phyloP scores from a whole-genome alignment of 2,329 filamentous ascomycete genomes.

The Calcarisporium arbuscula region DNA sequence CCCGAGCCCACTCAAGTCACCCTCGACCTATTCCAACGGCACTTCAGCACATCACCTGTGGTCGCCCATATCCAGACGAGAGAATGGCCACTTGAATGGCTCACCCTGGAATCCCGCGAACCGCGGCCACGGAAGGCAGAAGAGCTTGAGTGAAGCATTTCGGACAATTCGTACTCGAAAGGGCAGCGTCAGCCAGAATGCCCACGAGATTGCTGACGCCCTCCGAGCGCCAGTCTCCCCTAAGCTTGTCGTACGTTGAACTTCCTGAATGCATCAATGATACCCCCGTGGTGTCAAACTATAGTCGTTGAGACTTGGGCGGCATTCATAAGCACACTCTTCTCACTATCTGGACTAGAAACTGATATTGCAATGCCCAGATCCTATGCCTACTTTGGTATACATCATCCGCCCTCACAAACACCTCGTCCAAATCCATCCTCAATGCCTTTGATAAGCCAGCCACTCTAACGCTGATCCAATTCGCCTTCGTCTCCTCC shows the following conservation, averaged over 20 bases:
- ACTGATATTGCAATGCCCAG: slow-evolving; percentile 45
- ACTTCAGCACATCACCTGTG: slow-evolving; percentile 17
- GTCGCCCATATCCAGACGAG: slow-evolving; percentile 9
- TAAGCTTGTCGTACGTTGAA: slow-evolving; percentile 67
- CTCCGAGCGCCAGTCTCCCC: slow-evolving; percentile 85
- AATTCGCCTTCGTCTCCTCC: slow-evolving; percentile 87
- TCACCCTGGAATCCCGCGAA: slow-evolving; percentile 21
- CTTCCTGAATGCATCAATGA: no score
- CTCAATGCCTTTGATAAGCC: slow-evolving; percentile 86
- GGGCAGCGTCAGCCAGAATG: slow-evolving; percentile 85
- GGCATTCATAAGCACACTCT: no score
- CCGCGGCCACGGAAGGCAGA: slow-evolving; percentile 62
- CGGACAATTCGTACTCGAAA: slow-evolving; percentile 73
- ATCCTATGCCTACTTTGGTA: slow-evolving; percentile 88
- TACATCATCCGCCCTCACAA: slow-evolving; percentile 88
- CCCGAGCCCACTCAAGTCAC: slow-evolving; percentile 19
- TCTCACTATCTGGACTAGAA: no score
- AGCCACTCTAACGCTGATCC: slow-evolving; percentile 82
- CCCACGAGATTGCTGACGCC: slow-evolving; percentile 86
- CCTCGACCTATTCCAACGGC: slow-evolving; percentile 21
- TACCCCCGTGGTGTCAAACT: no score
- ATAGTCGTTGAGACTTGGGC: no score
- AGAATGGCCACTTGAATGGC: slow-evolving; percentile 6
- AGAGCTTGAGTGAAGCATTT: slow-evolving; percentile 86
- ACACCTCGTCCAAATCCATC: slow-evolving; percentile 96